Evolutionary conservation across 106 monocot genomes (phyloP).

Genomic region (Allium sativum): DNA sequence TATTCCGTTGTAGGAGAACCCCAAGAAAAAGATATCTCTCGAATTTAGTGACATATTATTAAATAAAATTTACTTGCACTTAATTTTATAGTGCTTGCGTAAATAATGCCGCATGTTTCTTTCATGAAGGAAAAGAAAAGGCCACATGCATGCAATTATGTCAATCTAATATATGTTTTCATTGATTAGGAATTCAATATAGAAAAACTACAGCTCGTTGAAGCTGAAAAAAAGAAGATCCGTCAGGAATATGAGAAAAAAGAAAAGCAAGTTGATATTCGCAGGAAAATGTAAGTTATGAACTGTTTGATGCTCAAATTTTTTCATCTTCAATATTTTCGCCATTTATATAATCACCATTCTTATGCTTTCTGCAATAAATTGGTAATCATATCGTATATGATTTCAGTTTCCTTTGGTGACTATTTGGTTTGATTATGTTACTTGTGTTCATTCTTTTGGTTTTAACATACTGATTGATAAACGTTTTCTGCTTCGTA

Average conservation of each 20-base stretch:
- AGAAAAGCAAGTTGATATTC: conserved; percentile 5
- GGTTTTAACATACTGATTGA: not conserved
- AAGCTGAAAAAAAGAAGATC: conserved; percentile 7
- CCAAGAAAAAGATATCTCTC: too few relatives aligned
- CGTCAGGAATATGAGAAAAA: conserved; percentile 5
- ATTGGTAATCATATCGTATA: not conserved
- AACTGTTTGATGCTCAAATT: not conserved
- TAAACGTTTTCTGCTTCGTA: not conserved
- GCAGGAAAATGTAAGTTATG: conserved; percentile 2
- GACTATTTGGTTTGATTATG: not conserved
- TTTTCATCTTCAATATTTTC: not conserved
- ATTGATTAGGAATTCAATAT: conserved; percentile 5
- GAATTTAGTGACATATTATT: too few relatives aligned
- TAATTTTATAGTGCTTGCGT: too few relatives aligned
- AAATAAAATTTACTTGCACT: too few relatives aligned
- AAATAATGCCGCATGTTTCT: too few relatives aligned
- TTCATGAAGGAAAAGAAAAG: too few relatives aligned
- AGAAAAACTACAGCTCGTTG: conserved; percentile 7
- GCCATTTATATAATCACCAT: not conserved
- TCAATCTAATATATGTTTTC: not conserved
- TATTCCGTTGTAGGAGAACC: too few relatives aligned
- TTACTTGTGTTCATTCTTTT: not conserved
- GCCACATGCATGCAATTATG: too few relatives aligned
- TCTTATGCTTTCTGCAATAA: not conserved
- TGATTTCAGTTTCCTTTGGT: not conserved